Base-by-base conservation (phyloP, 768 basidiomycete species). In the Amyloporia xantha region DNA sequence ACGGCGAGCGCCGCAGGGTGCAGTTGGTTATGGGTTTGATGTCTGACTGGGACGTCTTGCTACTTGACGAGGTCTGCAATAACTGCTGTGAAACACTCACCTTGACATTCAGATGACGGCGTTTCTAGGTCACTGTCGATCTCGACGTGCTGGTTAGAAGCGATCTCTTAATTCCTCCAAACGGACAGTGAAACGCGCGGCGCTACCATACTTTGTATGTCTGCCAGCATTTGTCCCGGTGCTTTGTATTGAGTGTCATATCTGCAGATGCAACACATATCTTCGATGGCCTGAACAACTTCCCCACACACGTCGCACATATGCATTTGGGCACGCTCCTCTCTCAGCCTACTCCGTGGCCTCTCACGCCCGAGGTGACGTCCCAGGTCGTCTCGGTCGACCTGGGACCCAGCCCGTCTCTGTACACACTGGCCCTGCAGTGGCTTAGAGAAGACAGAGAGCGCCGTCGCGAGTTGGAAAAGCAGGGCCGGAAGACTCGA, bases 11-110 rank as follows among this genome's bases (percentile, higher is more conserved):
- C 44, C 79, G 96, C 1, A 68, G 86, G 1, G 91, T 98, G 4
- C 96, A 99, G 66, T 82, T 98, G 26, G 91, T 90, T 52, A 92
- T 95, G 73, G 95, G 96, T 2, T 76, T 99, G 26, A 98, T 99
- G 95, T 75, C 75, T 4, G 83, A 87, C 21, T 99, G 92, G 91
- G 86, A 97, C 57, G 78, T 98, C 24, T 70, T 99, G 1, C 73
- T 99, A 2, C 77, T 99, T 15, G 95, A 99, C 60, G 96, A 99
- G 74, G 94, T 94, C 51, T 35, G 59, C 15, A 3, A 12, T 6
- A 13, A 2, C 20, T 13, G 36, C 37, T 47, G 35, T 37, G 15
- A 35, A 35, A 35, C n/a, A 35, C 9, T 35, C n/a, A 10, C n/a
- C 33, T 10, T n/a, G 9, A 28, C 15, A 21, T 19, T n/a, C 38